Conservation (phyloP, 164 flowering plant species). For the Vitis amurensis region DNA sequence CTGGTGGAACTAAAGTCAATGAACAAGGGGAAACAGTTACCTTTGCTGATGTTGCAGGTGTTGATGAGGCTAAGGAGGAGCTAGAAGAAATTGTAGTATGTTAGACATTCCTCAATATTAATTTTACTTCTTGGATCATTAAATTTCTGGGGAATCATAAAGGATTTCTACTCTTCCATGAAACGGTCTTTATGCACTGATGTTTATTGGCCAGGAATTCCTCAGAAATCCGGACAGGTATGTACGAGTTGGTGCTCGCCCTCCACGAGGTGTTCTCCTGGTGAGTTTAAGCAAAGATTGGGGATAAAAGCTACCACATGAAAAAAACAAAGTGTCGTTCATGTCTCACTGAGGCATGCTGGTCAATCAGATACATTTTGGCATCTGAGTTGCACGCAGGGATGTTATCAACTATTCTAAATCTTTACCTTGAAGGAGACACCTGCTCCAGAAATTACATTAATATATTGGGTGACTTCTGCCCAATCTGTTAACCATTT, state of each 20-base stretch:
- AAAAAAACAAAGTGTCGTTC: background rate
- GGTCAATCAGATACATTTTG: too few species aligned
- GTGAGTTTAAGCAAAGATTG: constrained; percentile 27
- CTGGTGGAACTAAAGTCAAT: constrained; percentile 71
- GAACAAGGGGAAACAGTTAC: constrained; percentile 81
- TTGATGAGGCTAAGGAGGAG: constrained; percentile 99
- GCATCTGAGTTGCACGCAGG: background rate
- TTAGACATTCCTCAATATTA: background rate
- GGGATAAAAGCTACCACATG: background rate
- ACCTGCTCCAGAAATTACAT: background rate
- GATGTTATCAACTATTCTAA: background rate
- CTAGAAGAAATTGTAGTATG: constrained; percentile 98
- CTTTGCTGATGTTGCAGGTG: constrained; percentile 98
- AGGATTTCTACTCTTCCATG: constrained; percentile 6
- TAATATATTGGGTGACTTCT: background rate
- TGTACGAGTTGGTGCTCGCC: constrained; percentile 88
- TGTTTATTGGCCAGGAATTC: constrained; percentile 72
- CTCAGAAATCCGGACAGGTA: constrained; percentile 90
- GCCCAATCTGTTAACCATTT: background rate
- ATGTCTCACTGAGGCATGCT: background rate
- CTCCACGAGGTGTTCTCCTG: constrained; percentile 98
- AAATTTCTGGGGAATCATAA: background rate
- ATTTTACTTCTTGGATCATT: background rate
- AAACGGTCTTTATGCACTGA: constrained; percentile 16
- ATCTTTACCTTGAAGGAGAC: background rate